Evolutionary conservation across 768 basidiomycete species (phyloP), one percentile per base, ranked within the genome.

Genomic region (Strobilomyces dryophilus): DNA sequence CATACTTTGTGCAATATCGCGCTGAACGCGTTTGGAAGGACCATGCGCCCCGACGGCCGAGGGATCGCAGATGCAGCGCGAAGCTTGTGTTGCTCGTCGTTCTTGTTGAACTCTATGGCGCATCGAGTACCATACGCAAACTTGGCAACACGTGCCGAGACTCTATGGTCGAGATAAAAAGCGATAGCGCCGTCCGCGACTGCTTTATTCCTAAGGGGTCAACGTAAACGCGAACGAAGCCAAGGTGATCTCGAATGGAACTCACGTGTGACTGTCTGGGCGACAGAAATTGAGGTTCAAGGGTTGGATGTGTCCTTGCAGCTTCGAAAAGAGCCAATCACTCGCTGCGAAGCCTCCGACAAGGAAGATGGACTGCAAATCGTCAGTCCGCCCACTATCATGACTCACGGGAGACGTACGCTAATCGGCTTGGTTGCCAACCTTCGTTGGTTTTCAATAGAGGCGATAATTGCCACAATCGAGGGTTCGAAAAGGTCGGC

Each of bases 121-220:
- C 68, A 68, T n/a, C 64, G 58, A 32, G 58, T 66, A 3, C 76
- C 76, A 34, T 78, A 78, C 35, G 73, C 64, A 40, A 63, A 66
- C 49, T 70, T 77, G 8, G 74, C 60, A 6, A 75, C 66, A 11
- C 78, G 68, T 17, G 67, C 68, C 1, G 61, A 65, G 20, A 77
- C 77, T 27, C 63, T 67, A 49, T 75, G 74, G 54, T 79, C 72
- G 60, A 79, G 76, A 32, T 71, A 73, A 47, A 29, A 29, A 29
- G 29, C 29, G 29, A 29, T 1, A 29, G 29, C 29, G 5, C 29
- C 29, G 29, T 29, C 29, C 29, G 29, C 29, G 29, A 29, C 29
- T 6, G 29, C 29, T 6, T 29, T 29, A 29, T 29, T 29, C 8
- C 29, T 29, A 29, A 6, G 4, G 8, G 9, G 9, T 29, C 29